Evolutionary conservation across 2,329 filamentous ascomycete genomes (phyloP).

Genomic region (Tolypocladium amazonense): DNA sequence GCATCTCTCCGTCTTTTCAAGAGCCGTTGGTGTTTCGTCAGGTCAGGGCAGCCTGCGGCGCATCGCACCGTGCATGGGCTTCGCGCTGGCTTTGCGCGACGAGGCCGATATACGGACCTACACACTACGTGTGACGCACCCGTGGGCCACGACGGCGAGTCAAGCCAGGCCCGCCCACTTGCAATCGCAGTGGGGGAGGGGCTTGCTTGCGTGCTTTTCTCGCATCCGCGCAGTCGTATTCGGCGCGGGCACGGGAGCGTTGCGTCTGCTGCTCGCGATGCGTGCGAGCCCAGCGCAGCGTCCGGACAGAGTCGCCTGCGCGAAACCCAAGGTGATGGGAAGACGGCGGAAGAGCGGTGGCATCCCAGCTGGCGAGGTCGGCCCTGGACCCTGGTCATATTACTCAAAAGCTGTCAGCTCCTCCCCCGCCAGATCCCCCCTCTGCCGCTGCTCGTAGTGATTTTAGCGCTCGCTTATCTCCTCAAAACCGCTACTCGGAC

Average conservation of each 20-base stretch:
- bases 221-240: background rate
- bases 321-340: background rate
- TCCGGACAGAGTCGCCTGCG: background rate
- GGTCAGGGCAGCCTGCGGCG: too few species aligned
- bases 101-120: background rate
- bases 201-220: background rate
- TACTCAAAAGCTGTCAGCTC: background rate
- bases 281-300: background rate
- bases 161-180: background rate
- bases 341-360: background rate
- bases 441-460: too few species aligned
- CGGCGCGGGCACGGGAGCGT: background rate
- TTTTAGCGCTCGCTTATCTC: too few species aligned
- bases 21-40: background rate
- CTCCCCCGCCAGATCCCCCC: background rate
- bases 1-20: background rate
- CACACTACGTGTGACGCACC: background rate
- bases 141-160: background rate
- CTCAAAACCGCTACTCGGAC: too few species aligned
- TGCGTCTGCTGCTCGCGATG: background rate
- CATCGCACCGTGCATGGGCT: background rate
- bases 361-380: background rate
- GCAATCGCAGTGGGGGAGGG: background rate
- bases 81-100: background rate
- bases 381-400: background rate